Conservation (phyloP, 306 rosid genomes). For the Acacia confusa region DNA sequence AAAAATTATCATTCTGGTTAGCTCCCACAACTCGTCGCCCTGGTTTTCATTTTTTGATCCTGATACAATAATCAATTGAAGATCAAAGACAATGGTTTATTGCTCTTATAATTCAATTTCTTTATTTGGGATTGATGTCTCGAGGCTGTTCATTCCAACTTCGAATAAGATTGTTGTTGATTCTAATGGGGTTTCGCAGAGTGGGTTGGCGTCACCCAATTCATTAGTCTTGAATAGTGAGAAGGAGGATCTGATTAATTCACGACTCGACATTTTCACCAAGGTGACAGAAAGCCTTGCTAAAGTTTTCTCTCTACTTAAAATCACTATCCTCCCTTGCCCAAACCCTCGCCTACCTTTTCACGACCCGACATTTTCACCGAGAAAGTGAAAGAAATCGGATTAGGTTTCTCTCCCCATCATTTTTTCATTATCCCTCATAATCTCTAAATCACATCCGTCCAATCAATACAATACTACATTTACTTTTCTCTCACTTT, state of each 20-base stretch:
- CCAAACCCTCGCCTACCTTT: too few relatives aligned
- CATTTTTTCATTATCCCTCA: too few relatives aligned
- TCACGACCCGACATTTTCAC: too few relatives aligned
- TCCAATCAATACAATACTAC: too few relatives aligned
- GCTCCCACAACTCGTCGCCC: conserved; percentile 63
- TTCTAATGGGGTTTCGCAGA: conserved; percentile 30
- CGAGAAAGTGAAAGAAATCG: too few relatives aligned
- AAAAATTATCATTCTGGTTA: conserved; percentile 58
- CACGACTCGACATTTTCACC: too few relatives aligned
- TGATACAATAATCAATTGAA: neutral
- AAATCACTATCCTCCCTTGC: too few relatives aligned
- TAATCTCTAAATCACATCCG: too few relatives aligned
- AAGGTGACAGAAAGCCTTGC: too few relatives aligned
- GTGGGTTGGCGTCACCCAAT: conserved; percentile 35
- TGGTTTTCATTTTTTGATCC: conserved; percentile 37
- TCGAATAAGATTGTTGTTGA: conserved; percentile 25
- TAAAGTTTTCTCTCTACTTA: too few relatives aligned
- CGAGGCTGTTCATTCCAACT: conserved; percentile 36
- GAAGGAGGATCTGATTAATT: conserved; percentile 54
- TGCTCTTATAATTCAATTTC: conserved; percentile 36
- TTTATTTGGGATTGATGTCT: conserved; percentile 32
- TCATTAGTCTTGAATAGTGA: conserved; percentile 50
- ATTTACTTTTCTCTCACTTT: too few relatives aligned
- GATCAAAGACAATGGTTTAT: conserved; percentile 32
- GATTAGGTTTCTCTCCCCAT: too few relatives aligned